A percentile compares a stretch with the other conserved stretches of the same genome.
Conservation (phyloP, 1,139 yeast genomes). For the Saccharomyces hybrid region DNA sequence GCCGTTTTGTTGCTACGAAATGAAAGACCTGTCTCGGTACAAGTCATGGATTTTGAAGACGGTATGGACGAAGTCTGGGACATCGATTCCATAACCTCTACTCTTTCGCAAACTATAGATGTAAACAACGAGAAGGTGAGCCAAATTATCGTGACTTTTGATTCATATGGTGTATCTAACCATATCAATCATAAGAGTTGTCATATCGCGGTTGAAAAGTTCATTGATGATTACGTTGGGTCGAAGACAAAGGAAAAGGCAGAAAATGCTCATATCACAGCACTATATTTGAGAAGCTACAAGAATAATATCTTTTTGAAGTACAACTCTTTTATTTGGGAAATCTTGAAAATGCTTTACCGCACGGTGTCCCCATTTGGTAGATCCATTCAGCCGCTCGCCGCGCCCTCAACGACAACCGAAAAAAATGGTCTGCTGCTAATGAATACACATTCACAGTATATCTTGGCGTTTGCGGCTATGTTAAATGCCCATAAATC, state of each 20-base stretch:
- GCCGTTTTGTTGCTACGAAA: conserved; percentile 50
- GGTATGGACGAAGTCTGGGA: conserved; percentile 72
- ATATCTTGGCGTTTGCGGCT: conserved; percentile 56
- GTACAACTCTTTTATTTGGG: conserved; percentile 9
- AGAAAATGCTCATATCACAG: conserved; percentile 2
- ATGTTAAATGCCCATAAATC: conserved; percentile 80
- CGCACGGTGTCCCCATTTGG: background rate
- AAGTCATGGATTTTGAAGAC: conserved; percentile 46
- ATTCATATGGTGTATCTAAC: conserved; percentile 68
- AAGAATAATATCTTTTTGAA: conserved; percentile 8
- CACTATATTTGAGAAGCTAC: conserved; percentile 9
- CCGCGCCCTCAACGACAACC: conserved; percentile 3
- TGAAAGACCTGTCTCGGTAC: conserved; percentile 38
- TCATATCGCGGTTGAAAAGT: conserved; percentile 45
- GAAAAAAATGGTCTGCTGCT: conserved; percentile 6
- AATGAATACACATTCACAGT: conserved; percentile 40
- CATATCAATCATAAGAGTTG: conserved; percentile 81
- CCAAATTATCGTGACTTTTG: conserved; percentile 68
- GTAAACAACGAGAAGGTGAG: conserved; percentile 24
- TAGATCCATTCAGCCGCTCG: conserved; percentile 1
- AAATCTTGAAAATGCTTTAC: conserved; percentile 6
- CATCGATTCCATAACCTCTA: conserved; percentile 12
- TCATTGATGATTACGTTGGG: conserved; percentile 16
- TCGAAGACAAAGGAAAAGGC: background rate
- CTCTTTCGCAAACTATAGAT: conserved; percentile 5